Evolutionary conservation across 768 basidiomycete genomes (phyloP), one percentile per base, ranked within the genome.

Genomic region (Podaxis carcinomalis): DNA sequence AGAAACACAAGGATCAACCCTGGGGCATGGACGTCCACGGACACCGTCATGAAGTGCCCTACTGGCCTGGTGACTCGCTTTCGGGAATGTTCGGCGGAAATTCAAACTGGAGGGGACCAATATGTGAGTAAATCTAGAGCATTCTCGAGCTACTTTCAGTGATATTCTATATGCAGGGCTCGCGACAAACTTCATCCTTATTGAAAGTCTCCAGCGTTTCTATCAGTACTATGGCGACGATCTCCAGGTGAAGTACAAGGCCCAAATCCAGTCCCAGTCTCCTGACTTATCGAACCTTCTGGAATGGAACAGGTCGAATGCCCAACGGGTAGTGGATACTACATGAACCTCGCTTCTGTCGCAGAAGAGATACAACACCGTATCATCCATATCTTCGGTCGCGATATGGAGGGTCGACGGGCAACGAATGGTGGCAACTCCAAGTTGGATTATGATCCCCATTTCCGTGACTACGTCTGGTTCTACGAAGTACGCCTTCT

Each of bases 41-140:
- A 14, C 85, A 98, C 66, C 83, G 88, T 44, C 92, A 97, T 70
- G 92, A 94, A 68, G 93, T 98, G 32, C 84, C 85, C 36, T 99
- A 98, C 74, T 98, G 97, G 97, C 96, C 97, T 0, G 97, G 95
- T 7, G 97, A 99, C 71, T 98, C 96, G 1, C 85, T 84, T 67
- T 95, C 93, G 10, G 95, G 95, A 51, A 99, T 99, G 96, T 96
- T 97, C 73, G 94, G 95, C 56, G 93, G 93, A n/a, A 95, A 95
- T 70, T 95, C 93, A n/a, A 95, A 95, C 66, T 96, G 93, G 93
- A 79, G 94, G 71, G 94, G 94, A n/a, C 90, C 90, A 3, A 90
- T 92, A 60, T 92, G 90, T 90, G 66, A 75, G 84, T 63, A 7
- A n/a, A 23, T 60, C 9, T 42, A 39, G 32, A n/a, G 28, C 23